phyloP scores from a whole-genome alignment of 2,329 filamentous ascomycete species.

The Fusarium torulosum region DNA sequence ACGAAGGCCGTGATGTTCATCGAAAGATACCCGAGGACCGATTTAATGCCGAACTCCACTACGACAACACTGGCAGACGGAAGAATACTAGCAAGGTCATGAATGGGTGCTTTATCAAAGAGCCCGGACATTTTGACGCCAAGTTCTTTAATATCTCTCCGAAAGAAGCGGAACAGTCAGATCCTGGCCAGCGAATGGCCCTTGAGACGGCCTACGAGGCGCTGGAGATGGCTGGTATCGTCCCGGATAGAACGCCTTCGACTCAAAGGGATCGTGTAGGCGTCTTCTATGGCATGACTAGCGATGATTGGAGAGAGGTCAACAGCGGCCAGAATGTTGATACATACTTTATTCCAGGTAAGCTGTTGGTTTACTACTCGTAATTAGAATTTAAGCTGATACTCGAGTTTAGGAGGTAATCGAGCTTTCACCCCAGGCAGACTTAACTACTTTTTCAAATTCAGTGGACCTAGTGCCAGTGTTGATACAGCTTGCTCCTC shows the following conservation, averaged over 20 bases:
- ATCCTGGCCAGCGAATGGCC: constrained; percentile 81
- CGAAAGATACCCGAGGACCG: constrained; percentile 72
- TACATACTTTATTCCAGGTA: constrained; percentile 62
- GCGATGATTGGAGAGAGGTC: constrained; percentile 82
- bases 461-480: constrained; percentile 77
- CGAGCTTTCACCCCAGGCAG: constrained; percentile 66
- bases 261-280: constrained; percentile 72
- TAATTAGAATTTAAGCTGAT: not conserved
- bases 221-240: constrained; percentile 79
- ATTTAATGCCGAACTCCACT: constrained; percentile 71
- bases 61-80: constrained; percentile 74
- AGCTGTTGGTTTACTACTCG: not conserved
- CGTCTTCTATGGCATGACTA: constrained; percentile 80
- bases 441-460: constrained; percentile 85
- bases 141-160: constrained; percentile 88
- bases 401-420: constrained; percentile 53
- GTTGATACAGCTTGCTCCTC: constrained; percentile 87
- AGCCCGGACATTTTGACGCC: constrained; percentile 80
- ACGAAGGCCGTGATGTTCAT: constrained; percentile 75
- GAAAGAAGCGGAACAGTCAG: constrained; percentile 78
- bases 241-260: constrained; percentile 75
- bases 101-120: constrained; percentile 77
- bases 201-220: constrained; percentile 84
- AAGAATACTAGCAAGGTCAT: constrained; percentile 77
- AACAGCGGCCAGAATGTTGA: constrained; percentile 79